phyloP scores from a whole-genome alignment of 2,329 filamentous ascomycete species.

The Claviceps sp. region DNA sequence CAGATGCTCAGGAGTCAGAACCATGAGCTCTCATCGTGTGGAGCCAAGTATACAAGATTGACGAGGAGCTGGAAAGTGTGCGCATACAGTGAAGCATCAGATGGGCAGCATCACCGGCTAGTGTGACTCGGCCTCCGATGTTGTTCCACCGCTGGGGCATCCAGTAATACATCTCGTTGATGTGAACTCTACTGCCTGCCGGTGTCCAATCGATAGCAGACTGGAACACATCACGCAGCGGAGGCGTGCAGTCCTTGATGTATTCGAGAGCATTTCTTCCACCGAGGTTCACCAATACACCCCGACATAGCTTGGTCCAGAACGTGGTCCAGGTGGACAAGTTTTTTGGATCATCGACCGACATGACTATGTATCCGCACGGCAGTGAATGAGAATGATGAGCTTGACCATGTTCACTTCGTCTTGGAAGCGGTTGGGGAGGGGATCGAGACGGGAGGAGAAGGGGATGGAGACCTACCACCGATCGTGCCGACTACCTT shows the following conservation, averaged over 20 bases:
- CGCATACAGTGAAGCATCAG: conserved; percentile 28
- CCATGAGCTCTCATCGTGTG: no score
- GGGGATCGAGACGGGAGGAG: not conserved
- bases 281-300: conserved; percentile 12
- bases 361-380: conserved; percentile 7
- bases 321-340: conserved; percentile 18
- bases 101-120: conserved; percentile 28
- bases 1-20: no score
- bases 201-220: conserved; percentile 22
- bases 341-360: conserved; percentile 12
- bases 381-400: not conserved
- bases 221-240: conserved; percentile 18
- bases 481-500: conserved; percentile 16
- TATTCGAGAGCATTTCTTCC: conserved; percentile 23
- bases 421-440: no score
- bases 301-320: conserved; percentile 23
- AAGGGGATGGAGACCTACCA: conserved; percentile 11
- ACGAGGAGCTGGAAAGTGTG: not conserved
- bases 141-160: conserved; percentile 19
- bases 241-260: conserved; percentile 14
- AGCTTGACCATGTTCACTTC: not conserved
- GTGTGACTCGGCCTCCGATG: conserved; percentile 19
- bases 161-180: conserved; percentile 26
- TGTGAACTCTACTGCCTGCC: conserved; percentile 15
- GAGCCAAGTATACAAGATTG: not conserved